A percentile compares a stretch with the other conserved stretches of the same genome.
Conservation (phyloP, 2,329 filamentous ascomycete species). For the Thelonectria discophora region DNA sequence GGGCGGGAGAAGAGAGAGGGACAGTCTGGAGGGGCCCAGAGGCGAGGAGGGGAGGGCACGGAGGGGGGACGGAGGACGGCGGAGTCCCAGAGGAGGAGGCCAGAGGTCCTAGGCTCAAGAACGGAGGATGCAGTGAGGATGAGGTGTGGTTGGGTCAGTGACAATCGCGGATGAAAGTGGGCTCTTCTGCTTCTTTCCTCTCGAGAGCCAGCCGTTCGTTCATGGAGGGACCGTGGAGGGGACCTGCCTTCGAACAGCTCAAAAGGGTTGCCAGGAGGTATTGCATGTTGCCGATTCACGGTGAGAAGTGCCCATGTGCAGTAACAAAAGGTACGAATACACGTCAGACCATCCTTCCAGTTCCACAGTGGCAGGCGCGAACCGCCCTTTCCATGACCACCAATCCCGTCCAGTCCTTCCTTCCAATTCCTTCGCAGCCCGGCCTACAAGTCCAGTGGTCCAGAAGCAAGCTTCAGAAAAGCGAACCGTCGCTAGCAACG, state of each 20-base stretch:
- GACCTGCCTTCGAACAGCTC: not conserved
- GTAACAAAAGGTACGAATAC: not conserved
- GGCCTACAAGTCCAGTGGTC: not conserved
- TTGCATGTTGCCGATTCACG: not conserved
- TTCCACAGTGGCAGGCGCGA: too few species aligned
- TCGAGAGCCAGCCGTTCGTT: not conserved
- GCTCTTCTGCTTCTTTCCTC: not conserved
- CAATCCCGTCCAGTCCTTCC: constrained; percentile 5
- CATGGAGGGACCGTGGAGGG: not conserved
- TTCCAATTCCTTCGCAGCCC: constrained; percentile 3
- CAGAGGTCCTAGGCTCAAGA: not conserved
- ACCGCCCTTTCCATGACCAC: not conserved
- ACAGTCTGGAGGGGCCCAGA: constrained; percentile 2
- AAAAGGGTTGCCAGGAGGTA: constrained; percentile 5
- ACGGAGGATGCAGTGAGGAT: not conserved
- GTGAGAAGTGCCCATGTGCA: not conserved
- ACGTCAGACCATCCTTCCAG: not conserved
- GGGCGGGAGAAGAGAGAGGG: not conserved
- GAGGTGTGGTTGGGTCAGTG: constrained; percentile 8
- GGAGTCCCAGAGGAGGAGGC: not conserved
- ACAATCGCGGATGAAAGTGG: constrained; percentile 14
- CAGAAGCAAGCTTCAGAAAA: constrained; percentile 5
- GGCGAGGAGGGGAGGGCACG: not conserved
- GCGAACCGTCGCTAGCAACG: constrained; percentile 12
- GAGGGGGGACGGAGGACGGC: not conserved